A percentile compares a stretch with the other conserved stretches of the same genome.
These are phyloP conservation scores for Juncus effusus DNA, from an alignment of 176 grass and related monocot species.

Conservation along the genomic window DNA sequence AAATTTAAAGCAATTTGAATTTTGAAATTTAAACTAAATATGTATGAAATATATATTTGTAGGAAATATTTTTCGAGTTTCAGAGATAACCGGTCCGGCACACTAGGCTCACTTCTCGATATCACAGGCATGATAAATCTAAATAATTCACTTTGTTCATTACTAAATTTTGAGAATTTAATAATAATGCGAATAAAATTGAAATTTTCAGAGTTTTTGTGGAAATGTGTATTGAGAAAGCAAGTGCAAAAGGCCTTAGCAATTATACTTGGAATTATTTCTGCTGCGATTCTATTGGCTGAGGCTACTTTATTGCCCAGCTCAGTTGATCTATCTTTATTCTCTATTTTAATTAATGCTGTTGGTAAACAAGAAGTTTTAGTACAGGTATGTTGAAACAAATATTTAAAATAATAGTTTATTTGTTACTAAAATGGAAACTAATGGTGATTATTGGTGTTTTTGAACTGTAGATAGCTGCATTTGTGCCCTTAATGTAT, in stretches of 20 bases:
- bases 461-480: constrained; percentile 63
- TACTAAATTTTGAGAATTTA: too few relatives aligned
- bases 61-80: constrained; percentile 94
- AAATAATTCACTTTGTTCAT: not conserved
- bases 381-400: constrained; percentile 73
- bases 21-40: constrained; percentile 3
- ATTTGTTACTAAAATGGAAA: constrained; percentile 6
- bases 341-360: constrained; percentile 91
- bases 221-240: constrained; percentile 91
- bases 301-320: constrained; percentile 96
- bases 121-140: constrained; percentile 45
- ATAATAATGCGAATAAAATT: constrained; percentile 13
- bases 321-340: constrained; percentile 92
- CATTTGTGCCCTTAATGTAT: constrained; percentile 95
- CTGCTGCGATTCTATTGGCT: constrained; percentile 91
- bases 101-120: constrained; percentile 70
- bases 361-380: constrained; percentile 86
- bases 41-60: constrained; percentile 13
- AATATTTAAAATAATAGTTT: not conserved
- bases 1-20: not conserved
- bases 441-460: constrained; percentile 2
- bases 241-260: constrained; percentile 89
- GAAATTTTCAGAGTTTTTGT: constrained; percentile 75
- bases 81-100: constrained; percentile 54
- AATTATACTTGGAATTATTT: constrained; percentile 67